Evolutionary conservation across 176 grass and related monocot genomes (phyloP).

Genomic region (Dactylis glomerata): DNA sequence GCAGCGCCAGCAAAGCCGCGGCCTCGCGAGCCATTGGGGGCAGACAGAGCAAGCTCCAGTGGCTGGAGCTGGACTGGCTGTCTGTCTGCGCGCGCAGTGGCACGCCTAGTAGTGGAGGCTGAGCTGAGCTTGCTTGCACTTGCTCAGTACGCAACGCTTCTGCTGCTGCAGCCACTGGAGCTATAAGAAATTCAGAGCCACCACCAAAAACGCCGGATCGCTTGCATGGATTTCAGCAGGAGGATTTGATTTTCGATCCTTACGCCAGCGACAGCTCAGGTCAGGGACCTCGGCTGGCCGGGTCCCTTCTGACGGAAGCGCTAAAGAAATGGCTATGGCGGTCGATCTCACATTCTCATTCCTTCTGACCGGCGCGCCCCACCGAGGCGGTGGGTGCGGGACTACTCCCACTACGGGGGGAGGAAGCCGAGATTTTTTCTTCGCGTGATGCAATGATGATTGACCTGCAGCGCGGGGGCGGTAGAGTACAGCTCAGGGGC

Average conservation of each 20-base stretch:
- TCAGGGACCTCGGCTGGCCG: background rate
- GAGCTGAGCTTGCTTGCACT: slow-evolving; percentile 21
- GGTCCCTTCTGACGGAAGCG: background rate
- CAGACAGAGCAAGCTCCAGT: slow-evolving; percentile 23
- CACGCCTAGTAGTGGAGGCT: background rate
- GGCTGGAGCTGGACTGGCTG: too few species aligned
- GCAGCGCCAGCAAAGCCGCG: slow-evolving; percentile 8
- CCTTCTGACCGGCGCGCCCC: slow-evolving; percentile 18
- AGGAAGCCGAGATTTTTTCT: slow-evolving; percentile 33
- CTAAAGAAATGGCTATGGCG: slow-evolving; percentile 9
- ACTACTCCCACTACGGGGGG: too few species aligned
- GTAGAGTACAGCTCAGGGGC: slow-evolving; percentile 31
- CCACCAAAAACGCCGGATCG: background rate
- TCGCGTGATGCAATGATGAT: slow-evolving; percentile 23
- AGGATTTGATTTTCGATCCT: slow-evolving; percentile 7
- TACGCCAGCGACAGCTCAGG: slow-evolving; percentile 36
- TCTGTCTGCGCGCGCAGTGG: background rate
- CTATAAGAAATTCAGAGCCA: background rate
- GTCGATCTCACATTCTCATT: slow-evolving; percentile 36
- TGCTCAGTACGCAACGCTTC: slow-evolving; percentile 24
- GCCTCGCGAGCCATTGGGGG: slow-evolving; percentile 5
- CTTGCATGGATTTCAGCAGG: slow-evolving; percentile 42
- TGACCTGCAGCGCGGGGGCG: background rate
- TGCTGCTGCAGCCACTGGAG: background rate
- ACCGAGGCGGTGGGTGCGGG: background rate